phyloP scores from a whole-genome alignment of 495 filamentous ascomycete genomes.

The Geopyxis carbonaria region DNA sequence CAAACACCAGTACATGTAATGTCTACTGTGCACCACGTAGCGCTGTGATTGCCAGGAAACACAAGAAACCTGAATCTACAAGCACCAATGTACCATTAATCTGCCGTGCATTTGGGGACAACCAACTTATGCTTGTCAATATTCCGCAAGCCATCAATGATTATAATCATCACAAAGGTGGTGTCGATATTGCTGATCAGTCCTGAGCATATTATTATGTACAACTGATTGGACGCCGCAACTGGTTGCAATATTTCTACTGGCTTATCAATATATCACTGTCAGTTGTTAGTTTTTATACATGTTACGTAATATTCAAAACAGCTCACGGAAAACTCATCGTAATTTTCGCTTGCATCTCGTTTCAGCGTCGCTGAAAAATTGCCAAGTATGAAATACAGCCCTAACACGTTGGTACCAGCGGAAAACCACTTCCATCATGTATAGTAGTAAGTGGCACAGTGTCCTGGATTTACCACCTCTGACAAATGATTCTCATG shows the following conservation, averaged over 20 bases:
- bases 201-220: neutral
- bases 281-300: neutral
- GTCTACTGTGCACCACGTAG: neutral
- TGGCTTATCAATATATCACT: conserved; percentile 20
- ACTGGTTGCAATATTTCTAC: conserved; percentile 16
- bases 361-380: no score
- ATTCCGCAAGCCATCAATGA: neutral
- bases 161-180: conserved; percentile 1
- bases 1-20: neutral
- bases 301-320: neutral
- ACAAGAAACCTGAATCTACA: neutral
- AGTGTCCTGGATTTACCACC: neutral
- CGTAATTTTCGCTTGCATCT: no score
- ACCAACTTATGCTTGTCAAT: neutral
- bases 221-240: neutral
- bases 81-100: neutral
- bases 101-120: neutral
- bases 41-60: neutral
- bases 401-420: no score
- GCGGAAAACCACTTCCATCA: no score
- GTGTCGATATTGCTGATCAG: conserved; percentile 1
- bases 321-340: neutral
- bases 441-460: no score
- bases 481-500: neutral
- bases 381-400: no score